These are phyloP conservation scores for Solanum aculeatissimum DNA, from an alignment of 305 asterid genomes.

Conservation along the genomic window DNA sequence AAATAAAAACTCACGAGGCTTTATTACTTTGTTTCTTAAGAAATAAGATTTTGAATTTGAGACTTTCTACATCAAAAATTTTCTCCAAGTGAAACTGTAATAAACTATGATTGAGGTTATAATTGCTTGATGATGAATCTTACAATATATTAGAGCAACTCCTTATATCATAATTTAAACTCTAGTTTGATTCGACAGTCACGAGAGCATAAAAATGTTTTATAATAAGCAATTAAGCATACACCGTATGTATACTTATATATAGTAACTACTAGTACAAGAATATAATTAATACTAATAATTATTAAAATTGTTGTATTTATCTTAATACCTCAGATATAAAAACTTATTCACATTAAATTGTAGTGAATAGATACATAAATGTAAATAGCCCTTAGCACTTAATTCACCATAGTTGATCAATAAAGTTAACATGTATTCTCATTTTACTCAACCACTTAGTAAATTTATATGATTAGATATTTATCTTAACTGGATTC, in stretches of 20 bases:
- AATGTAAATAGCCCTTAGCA: background rate
- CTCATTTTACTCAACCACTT: background rate
- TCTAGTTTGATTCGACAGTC: background rate
- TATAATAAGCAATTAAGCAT: background rate
- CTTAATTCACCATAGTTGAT: background rate
- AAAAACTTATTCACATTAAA: accelerated
- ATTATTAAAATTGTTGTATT: background rate
- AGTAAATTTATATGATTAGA: background rate
- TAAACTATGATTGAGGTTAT: background rate
- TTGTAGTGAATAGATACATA: background rate
- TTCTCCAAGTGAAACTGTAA: too few species aligned
- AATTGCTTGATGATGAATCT: background rate
- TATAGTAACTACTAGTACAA: too few species aligned
- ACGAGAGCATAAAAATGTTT: background rate
- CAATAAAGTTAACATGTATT: background rate
- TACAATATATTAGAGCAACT: background rate
- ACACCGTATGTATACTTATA: background rate
- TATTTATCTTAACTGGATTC: background rate
- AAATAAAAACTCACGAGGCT: too few species aligned
- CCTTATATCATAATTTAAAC: background rate
- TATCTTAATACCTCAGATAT: background rate
- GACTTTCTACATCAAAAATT: too few species aligned
- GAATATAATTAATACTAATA: background rate
- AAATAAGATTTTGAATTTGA: too few species aligned
- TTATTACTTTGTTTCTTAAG: too few species aligned